Conservation (phyloP, 179 eudicot species). For the Sideroxylon spinosum region DNA sequence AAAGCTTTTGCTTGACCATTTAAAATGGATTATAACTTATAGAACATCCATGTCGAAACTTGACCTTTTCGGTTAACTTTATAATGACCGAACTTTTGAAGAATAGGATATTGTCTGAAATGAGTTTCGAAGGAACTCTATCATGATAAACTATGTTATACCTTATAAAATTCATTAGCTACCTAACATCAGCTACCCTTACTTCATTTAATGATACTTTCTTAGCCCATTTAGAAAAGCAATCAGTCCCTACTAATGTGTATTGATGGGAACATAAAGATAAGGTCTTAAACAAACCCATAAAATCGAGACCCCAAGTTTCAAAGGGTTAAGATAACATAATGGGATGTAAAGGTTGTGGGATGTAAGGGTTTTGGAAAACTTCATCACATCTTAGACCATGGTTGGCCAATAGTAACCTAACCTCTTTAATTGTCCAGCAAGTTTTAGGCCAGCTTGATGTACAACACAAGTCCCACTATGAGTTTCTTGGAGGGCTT, state of each 20-base stretch:
- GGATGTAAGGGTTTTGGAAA: too few relatives aligned
- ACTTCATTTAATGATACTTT: too few relatives aligned
- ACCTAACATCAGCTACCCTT: too few relatives aligned
- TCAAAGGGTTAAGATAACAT: too few relatives aligned
- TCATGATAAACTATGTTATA: too few relatives aligned
- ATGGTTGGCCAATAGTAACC: slow-evolving; percentile 15
- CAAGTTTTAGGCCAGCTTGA: slow-evolving; percentile 11
- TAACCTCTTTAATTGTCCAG: slow-evolving; percentile 8
- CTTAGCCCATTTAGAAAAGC: neutral
- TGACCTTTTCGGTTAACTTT: too few relatives aligned
- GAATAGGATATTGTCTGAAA: too few relatives aligned
- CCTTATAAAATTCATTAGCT: too few relatives aligned
- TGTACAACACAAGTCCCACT: slow-evolving; percentile 13
- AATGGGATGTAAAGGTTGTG: neutral
- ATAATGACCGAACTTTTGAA: too few relatives aligned
- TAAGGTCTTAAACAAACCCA: neutral
- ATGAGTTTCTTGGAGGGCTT: neutral
- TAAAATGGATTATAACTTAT: neutral
- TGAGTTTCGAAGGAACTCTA: too few relatives aligned
- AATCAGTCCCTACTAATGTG: neutral
- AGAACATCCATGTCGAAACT: neutral
- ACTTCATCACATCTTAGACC: neutral
- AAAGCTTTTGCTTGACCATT: too few relatives aligned
- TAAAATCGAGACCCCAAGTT: neutral
- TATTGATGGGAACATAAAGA: neutral